A percentile compares a stretch with the other conserved stretches of the same genome.
phyloP scores from a whole-genome alignment of 139 green algal species.

The Micromonas pusilla region DNA sequence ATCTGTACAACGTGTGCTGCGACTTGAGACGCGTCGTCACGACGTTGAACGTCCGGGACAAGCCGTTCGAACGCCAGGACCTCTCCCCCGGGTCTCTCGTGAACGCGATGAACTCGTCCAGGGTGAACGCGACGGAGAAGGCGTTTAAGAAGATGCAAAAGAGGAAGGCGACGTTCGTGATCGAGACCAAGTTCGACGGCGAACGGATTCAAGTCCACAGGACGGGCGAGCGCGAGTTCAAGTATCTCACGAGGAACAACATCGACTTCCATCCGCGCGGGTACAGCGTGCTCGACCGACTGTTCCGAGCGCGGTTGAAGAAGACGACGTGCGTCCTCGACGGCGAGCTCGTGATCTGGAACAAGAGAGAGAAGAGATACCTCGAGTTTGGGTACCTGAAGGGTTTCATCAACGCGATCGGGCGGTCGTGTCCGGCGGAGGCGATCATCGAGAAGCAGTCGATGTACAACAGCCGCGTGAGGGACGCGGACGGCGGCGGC shows the following conservation, averaged over 20 bases:
- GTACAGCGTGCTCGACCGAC: slow-evolving; percentile 16
- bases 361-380: slow-evolving; percentile 26
- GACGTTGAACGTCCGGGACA: background rate
- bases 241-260: slow-evolving; percentile 25
- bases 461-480: background rate
- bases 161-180: slow-evolving; percentile 45
- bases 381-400: slow-evolving; percentile 27
- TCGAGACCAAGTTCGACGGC: slow-evolving; percentile 79
- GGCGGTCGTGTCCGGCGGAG: background rate
- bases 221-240: slow-evolving; percentile 45
- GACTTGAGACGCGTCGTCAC: slow-evolving; percentile 10
- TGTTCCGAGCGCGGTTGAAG: background rate
- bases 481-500: too few relatives aligned
- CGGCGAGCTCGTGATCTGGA: slow-evolving; percentile 30
- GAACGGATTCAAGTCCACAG: slow-evolving; percentile 64
- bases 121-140: slow-evolving; percentile 37
- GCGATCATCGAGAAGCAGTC: background rate
- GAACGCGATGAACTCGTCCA: slow-evolving; percentile 14
- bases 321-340: slow-evolving; percentile 24
- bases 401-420: background rate
- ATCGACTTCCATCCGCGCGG: slow-evolving; percentile 25
- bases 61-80: background rate
- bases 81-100: slow-evolving; percentile 42
- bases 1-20: slow-evolving; percentile 40
- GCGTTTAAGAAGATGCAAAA: slow-evolving; percentile 25